Percentiles rank a stretch among this genome's conserved stretches.
Conservation (phyloP, 1,139 yeast species). For the Candida pseudoviswanathii region DNA sequence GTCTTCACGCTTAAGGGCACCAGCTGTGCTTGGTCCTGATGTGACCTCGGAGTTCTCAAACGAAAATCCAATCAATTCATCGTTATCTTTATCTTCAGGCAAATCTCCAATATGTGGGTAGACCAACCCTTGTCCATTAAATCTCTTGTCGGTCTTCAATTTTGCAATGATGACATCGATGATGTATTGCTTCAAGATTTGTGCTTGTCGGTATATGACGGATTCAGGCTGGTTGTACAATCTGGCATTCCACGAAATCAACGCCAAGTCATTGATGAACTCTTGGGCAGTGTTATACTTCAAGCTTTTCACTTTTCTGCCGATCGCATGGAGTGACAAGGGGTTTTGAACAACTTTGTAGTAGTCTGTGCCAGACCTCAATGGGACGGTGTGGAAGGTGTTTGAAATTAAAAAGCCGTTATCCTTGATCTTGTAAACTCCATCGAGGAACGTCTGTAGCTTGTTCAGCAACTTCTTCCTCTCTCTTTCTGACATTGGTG, state of each 20-base stretch:
- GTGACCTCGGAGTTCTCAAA: constrained; percentile 9
- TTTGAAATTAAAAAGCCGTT: constrained; percentile 45
- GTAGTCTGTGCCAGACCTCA: constrained; percentile 50
- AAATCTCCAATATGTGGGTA: constrained; percentile 79
- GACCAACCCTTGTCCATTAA: constrained; percentile 44
- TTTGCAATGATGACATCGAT: constrained; percentile 57
- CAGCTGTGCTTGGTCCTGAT: constrained; percentile 6
- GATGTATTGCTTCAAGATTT: constrained; percentile 64
- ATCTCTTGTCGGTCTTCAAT: constrained; percentile 43
- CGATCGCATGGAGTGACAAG: constrained; percentile 45
- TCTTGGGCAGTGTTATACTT: constrained; percentile 64
- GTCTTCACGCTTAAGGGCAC: constrained; percentile 11
- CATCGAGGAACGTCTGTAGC: constrained; percentile 41
- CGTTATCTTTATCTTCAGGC: constrained; percentile 51
- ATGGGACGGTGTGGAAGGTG: constrained; percentile 56
- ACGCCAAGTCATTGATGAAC: constrained; percentile 76
- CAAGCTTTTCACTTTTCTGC: constrained; percentile 45
- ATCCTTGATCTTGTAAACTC: constrained; percentile 48
- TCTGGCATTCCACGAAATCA: constrained; percentile 88
- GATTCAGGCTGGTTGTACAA: constrained; percentile 75
- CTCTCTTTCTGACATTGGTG: constrained; percentile 36
- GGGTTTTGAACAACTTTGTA: constrained; percentile 47
- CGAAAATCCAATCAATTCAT: constrained; percentile 12
- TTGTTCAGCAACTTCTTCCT: constrained; percentile 44
- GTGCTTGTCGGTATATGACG: constrained; percentile 70